phyloP scores from a whole-genome alignment of 2,329 filamentous ascomycete species.

The Knufia petricola region DNA sequence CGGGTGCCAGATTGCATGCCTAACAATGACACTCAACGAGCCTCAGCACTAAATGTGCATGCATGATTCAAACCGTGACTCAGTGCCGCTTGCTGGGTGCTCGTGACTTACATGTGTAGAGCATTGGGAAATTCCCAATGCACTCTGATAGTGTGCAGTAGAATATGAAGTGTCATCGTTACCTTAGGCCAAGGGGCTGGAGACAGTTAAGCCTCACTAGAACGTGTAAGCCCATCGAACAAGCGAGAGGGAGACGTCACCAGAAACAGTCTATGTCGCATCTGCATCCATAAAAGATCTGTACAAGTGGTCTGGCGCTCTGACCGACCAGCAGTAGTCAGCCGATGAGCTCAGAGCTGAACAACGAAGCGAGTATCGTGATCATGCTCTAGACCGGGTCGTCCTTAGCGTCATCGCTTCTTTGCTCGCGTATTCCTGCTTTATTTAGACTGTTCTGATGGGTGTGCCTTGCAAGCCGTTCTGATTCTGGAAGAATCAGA shows the following conservation, averaged over 20 bases:
- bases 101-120: background rate
- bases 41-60: background rate
- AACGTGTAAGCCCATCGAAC: background rate
- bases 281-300: too few species aligned
- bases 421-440: background rate
- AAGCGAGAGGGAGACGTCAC: background rate
- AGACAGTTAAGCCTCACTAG: background rate
- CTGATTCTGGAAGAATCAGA: background rate
- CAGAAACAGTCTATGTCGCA: background rate
- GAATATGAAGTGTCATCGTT: background rate
- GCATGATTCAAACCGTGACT: too few species aligned
- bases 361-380: too few species aligned
- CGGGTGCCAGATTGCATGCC: background rate
- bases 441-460: background rate
- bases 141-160: background rate
- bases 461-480: background rate
- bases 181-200: background rate
- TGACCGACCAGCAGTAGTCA: too few species aligned
- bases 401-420: background rate
- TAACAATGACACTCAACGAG: background rate
- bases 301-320: too few species aligned
- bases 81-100: too few species aligned
- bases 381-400: background rate
- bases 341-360: constrained; percentile 1
- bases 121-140: background rate